phyloP scores from a whole-genome alignment of 306 rosid genomes.

The Echinosophora koreensis region DNA sequence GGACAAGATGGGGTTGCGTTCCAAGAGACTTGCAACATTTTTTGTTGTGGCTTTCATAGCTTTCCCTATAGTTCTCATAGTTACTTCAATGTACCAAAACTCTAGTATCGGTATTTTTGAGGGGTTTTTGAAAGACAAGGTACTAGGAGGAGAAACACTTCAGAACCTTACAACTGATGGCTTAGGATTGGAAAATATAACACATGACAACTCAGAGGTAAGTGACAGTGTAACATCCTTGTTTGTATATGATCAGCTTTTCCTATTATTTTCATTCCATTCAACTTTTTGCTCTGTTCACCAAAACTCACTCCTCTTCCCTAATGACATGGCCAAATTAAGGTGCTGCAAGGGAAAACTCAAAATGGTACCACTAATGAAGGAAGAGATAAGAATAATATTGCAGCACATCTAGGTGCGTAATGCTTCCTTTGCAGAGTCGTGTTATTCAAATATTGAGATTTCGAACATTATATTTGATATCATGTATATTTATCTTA shows the following conservation, averaged over 20 bases:
- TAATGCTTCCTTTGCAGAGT: no score
- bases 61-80: neutral
- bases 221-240: neutral
- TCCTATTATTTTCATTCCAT: neutral
- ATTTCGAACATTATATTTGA: no score
- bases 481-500: no score
- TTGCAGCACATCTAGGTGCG: neutral
- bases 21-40: neutral
- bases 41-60: conserved; percentile 24
- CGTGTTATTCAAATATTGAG: no score
- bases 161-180: no score
- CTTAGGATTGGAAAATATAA: neutral
- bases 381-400: neutral
- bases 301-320: conserved; percentile 5
- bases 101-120: conserved; percentile 5
- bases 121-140: neutral
- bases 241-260: neutral
- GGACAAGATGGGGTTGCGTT: conserved; percentile 6
- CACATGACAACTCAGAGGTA: conserved; percentile 33
- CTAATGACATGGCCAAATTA: conserved; percentile 8
- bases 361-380: conserved; percentile 6
- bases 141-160: neutral
- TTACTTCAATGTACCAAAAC: conserved; percentile 14
- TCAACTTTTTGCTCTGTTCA: neutral
- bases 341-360: neutral